Conservation (phyloP, 2,329 filamentous ascomycete genomes). For the Calcarisporium arbuscula region DNA sequence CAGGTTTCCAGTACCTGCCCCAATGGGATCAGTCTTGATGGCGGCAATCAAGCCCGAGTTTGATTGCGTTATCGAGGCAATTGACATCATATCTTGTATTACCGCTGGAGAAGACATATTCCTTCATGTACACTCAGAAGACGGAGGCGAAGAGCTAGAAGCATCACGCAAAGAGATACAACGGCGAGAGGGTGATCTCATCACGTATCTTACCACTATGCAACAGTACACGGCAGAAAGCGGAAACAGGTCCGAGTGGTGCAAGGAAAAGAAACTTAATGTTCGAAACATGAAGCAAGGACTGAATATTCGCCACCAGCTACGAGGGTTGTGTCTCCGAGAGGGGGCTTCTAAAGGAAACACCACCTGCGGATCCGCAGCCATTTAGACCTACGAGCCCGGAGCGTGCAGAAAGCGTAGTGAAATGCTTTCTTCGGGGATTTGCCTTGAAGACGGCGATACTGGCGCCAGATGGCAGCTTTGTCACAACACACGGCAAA, state of each 20-base stretch:
- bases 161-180: constrained; percentile 49
- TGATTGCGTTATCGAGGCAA: constrained; percentile 71
- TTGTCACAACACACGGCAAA: constrained; percentile 53
- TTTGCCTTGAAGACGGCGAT: constrained; percentile 57
- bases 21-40: constrained; percentile 75
- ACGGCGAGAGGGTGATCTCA: constrained; percentile 57
- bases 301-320: constrained; percentile 54
- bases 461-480: constrained; percentile 53
- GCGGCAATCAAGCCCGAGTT: constrained; percentile 65
- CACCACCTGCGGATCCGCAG: constrained; percentile 45
- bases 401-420: constrained; percentile 45
- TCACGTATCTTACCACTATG: constrained; percentile 58
- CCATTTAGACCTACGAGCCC: constrained; percentile 49
- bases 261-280: constrained; percentile 50
- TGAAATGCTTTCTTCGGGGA: constrained; percentile 57
- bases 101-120: constrained; percentile 60
- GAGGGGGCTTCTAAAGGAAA: constrained; percentile 41
- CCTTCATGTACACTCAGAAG: constrained; percentile 51
- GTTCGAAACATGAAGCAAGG: constrained; percentile 57
- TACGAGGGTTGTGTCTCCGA: constrained; percentile 50
- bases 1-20: constrained; percentile 73
- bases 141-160: constrained; percentile 47
- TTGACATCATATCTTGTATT: constrained; percentile 71
- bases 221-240: constrained; percentile 54
- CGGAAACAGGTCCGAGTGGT: constrained; percentile 50